These are phyloP conservation scores for Cenchrus purpureus DNA, from an alignment of 176 grass and related monocot genomes.

Conservation along the genomic window DNA sequence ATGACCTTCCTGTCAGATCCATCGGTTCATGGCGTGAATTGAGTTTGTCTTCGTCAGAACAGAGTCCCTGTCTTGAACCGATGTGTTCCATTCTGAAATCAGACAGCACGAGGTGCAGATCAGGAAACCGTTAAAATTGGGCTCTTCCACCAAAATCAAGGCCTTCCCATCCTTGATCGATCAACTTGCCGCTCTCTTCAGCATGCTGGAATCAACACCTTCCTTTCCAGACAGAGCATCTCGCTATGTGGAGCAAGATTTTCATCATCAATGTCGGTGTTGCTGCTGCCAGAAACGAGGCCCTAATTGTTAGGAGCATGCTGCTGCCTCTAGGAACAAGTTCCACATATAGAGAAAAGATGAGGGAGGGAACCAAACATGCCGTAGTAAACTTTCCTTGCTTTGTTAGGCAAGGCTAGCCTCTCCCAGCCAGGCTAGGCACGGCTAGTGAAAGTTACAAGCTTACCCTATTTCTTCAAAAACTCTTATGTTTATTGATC, in stretches of 20 bases:
- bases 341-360: not conserved
- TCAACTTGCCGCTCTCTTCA: not conserved
- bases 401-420: not conserved
- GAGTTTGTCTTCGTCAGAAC: not conserved
- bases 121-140: not conserved
- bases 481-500: conserved; percentile 26
- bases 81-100: not conserved
- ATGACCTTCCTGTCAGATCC: not conserved
- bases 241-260: not conserved
- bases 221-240: not conserved
- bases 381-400: not conserved
- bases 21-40: not conserved
- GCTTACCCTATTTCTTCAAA: not conserved
- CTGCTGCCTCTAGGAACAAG: not conserved
- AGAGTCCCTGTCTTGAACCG: not conserved
- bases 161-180: not conserved
- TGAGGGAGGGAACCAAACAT: not conserved
- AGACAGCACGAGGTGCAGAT: not conserved
- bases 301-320: not conserved
- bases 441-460: not conserved
- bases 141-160: not conserved
- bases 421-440: not conserved
- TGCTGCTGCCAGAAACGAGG: not conserved
- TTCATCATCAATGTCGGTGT: not conserved
- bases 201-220: not conserved